Percentiles rank a stretch among this genome's conserved stretches.
These are phyloP conservation scores for Rubroshorea leprosula DNA, from an alignment of 345 rosid genomes.

Conservation along the genomic window DNA sequence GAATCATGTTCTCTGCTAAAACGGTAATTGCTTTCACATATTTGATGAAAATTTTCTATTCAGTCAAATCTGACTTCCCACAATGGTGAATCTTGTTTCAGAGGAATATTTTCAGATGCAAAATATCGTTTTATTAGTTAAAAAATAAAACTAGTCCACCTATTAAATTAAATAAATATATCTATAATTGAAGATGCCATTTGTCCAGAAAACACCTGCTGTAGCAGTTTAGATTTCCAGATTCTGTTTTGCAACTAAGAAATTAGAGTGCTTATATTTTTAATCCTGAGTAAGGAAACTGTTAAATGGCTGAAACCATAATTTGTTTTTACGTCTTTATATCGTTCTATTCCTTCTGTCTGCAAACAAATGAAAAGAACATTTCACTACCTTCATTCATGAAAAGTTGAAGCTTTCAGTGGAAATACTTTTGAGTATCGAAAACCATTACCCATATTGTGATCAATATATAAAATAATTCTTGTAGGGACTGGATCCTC, in stretches of 20 bases:
- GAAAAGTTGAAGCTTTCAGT: no score
- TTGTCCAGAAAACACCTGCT: neutral
- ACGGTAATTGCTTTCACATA: no score
- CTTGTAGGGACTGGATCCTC: slow-evolving; percentile 82
- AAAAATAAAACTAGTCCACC: no score
- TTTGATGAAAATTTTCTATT: neutral
- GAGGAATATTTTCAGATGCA: no score
- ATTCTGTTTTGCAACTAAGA: neutral
- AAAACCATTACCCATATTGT: no score
- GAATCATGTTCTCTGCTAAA: neutral
- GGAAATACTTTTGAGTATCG: no score
- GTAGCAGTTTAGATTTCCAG: neutral
- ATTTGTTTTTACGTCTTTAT: neutral
- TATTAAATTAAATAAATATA: no score
- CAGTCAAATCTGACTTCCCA: slow-evolving; percentile 30
- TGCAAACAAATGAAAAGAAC: no score
- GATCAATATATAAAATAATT: slow-evolving; percentile 14
- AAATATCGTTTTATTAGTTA: no score
- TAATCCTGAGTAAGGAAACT: no score
- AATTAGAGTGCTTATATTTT: neutral
- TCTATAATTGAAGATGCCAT: neutral
- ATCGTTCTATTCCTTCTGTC: no score
- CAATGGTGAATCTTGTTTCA: slow-evolving; percentile 32
- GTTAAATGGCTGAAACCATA: neutral
- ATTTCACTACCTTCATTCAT: no score